These are phyloP conservation scores for Lobosporangium transversale DNA, from an alignment of 192 early-diverging fungal genomes.

Conservation along the genomic window DNA sequence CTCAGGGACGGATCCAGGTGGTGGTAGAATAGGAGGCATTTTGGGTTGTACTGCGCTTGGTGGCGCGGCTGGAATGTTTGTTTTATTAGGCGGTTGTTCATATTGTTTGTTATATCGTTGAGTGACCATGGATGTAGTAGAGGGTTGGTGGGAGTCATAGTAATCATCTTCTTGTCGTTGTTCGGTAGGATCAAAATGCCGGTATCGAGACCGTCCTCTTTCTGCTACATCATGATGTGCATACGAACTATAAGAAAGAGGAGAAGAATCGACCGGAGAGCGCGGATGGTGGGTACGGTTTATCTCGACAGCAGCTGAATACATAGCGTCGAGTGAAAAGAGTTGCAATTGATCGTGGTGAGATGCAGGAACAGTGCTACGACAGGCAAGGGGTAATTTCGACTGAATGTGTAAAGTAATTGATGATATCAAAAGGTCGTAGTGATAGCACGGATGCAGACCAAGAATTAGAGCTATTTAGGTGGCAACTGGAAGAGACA, in stretches of 20 bases:
- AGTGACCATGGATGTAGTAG: background rate
- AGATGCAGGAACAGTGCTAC: no score
- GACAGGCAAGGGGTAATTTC: no score
- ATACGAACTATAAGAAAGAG: background rate
- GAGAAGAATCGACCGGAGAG: conserved; percentile 10
- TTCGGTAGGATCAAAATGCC: conserved; percentile 8
- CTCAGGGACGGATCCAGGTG: conserved; percentile 40
- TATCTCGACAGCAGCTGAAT: conserved; percentile 1
- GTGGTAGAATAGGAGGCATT: conserved; percentile 31
- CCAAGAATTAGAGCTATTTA: background rate
- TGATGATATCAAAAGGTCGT: no score
- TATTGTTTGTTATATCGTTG: background rate
- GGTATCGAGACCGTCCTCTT: conserved; percentile 10
- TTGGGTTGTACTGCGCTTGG: conserved; percentile 10
- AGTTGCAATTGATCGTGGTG: no score
- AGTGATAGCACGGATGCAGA: background rate
- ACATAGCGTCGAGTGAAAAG: no score
- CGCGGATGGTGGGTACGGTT: conserved; percentile 1
- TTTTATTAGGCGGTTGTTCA: background rate
- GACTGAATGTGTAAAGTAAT: no score
- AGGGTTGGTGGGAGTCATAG: no score
- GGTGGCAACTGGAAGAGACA: background rate
- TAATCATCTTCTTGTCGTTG: background rate
- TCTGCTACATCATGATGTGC: conserved; percentile 21
- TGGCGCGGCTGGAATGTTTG: background rate